These are phyloP conservation scores for Termitomyces sp. DNA, from an alignment of 768 basidiomycete genomes.

Conservation along the genomic window DNA sequence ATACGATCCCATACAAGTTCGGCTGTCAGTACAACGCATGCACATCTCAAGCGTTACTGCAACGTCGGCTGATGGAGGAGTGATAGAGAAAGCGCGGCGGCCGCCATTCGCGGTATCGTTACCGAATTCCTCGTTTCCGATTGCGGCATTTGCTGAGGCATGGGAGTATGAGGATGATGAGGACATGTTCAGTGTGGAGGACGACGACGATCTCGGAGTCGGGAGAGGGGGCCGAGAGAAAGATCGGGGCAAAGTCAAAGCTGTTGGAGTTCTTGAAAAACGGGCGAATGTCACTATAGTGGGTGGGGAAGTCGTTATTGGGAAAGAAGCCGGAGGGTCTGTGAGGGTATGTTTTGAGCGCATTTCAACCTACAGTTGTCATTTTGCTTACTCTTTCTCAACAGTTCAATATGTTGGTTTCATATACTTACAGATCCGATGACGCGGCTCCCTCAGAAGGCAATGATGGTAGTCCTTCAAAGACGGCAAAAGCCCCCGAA, in stretches of 20 bases:
- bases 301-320: slow-evolving; percentile 84
- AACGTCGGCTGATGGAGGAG: slow-evolving; percentile 31
- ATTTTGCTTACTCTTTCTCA: not conserved
- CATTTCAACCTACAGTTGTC: not conserved
- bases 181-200: slow-evolving; percentile 82
- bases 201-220: slow-evolving; percentile 36
- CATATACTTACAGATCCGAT: slow-evolving; percentile 92
- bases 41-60: slow-evolving; percentile 42
- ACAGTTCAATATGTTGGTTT: slow-evolving; percentile 92
- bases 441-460: slow-evolving; percentile 70
- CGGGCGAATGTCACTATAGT: slow-evolving; percentile 88
- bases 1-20: slow-evolving; percentile 92
- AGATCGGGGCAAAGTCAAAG: slow-evolving; percentile 48
- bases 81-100: slow-evolving; percentile 54
- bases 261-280: slow-evolving; percentile 82
- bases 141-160: slow-evolving; percentile 91
- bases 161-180: slow-evolving; percentile 99
- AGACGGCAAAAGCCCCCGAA: slow-evolving; percentile 54
- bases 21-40: slow-evolving; percentile 75
- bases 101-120: slow-evolving; percentile 80
- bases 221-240: slow-evolving; percentile 36
- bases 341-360: slow-evolving; percentile 59
- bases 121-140: slow-evolving; percentile 72
- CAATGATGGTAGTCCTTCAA: slow-evolving; percentile 42
- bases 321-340: slow-evolving; percentile 71